Conservation (phyloP, 23 red algal genomes). For the Gracilaria domingensis region DNA sequence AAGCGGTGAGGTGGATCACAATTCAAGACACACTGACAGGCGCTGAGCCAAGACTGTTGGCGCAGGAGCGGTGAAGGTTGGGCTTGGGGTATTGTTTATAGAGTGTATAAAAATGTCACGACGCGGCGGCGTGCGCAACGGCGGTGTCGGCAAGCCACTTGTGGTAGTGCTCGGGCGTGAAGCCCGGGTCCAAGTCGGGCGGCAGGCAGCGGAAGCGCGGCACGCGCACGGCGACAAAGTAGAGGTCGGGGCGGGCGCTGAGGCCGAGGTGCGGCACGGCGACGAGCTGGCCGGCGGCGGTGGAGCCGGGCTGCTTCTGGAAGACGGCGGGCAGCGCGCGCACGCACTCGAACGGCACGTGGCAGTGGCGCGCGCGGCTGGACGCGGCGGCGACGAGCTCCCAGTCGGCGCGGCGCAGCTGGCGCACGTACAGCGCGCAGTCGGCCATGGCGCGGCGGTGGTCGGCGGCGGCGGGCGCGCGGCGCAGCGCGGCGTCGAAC, state of each 20-base stretch:
- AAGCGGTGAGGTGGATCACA: too few relatives aligned
- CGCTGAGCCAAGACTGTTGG: too few relatives aligned
- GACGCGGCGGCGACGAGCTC: slow-evolving; percentile 12
- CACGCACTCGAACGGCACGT: slow-evolving; percentile 59
- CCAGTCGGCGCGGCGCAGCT: slow-evolving; percentile 65
- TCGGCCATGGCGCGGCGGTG: not conserved
- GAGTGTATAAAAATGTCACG: too few relatives aligned
- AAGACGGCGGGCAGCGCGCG: slow-evolving; percentile 62
- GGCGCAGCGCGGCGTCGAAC: slow-evolving; percentile 4
- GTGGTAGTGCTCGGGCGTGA: slow-evolving; percentile 9
- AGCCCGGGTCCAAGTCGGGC: slow-evolving; percentile 55
- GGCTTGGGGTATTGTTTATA: too few relatives aligned
- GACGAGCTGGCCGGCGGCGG: slow-evolving; percentile 22
- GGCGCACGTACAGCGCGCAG: slow-evolving; percentile 51
- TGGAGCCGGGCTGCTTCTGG: not conserved
- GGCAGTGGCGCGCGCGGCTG: not conserved
- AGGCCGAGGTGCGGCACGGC: slow-evolving; percentile 67
- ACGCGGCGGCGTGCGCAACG: not conserved
- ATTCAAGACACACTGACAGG: too few relatives aligned
- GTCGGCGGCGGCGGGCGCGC: not conserved
- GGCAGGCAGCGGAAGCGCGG: slow-evolving; percentile 62
- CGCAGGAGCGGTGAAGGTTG: too few relatives aligned
- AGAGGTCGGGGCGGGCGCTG: slow-evolving; percentile 43
- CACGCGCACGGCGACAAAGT: slow-evolving; percentile 64
- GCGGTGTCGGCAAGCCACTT: not conserved